Base-by-base conservation (phyloP, 1,139 yeast genomes). In the Pichia sp. region DNA sequence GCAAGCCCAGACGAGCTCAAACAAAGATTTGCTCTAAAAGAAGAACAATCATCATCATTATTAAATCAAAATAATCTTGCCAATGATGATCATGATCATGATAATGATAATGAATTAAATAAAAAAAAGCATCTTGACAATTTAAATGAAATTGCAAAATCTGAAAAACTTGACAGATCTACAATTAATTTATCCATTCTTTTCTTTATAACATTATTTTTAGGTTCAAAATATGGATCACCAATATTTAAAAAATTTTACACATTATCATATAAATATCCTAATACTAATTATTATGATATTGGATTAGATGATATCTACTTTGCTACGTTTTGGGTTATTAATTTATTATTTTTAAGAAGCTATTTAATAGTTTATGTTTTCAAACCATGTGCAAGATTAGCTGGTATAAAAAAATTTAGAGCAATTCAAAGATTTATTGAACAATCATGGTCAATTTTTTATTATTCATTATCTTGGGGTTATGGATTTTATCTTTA, bases 381-480 rank as follows among this genome's bases (percentile, higher is more conserved):
- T 10, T 73, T 83, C 47, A 70, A 67, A 41, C 90, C 90, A 20
- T 57, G 80, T 48, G 89, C 87, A 2, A 52, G 59, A 16, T 47
- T 59, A n/a, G 65, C 70, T 46, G 68, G 75, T 20, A 78, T 85
- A 47, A 63, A 64, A 37, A 68, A 74, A 2, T 61, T 60, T 16
- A 80, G 77, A 57, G 76, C 81, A 2, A 67, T 70, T 38, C 75
- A 75, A 43, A 72, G 96, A 51, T 87, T 85, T 58, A 83, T 87
- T 44, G 97, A 89, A 65, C 96, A 87, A 67, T 80, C 89, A 47
- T 89, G 96, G 96, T 70, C 78, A 32, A 64, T 78, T 31, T 59
- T 76, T n/a, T 86, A 82, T 61, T 86, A 80, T 63, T 53, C 74
- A 9, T 54, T 66, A 16, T 75, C 86, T 11, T 82, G 82, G 63